Evolutionary conservation across 305 asterid genomes (phyloP), one percentile per base, ranked within the genome.

Genomic region (Plantago coronopus): DNA sequence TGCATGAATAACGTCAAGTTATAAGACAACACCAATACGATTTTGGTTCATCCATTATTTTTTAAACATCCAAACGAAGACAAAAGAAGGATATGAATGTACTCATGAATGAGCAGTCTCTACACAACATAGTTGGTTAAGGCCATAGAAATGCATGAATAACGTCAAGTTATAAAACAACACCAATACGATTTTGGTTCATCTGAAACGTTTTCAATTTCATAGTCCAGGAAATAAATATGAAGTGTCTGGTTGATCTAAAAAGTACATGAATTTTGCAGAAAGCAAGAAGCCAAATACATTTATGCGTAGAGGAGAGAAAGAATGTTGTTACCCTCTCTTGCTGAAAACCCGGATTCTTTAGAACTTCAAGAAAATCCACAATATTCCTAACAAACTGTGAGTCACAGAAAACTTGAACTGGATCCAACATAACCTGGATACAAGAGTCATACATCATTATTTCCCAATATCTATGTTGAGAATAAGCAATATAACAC

Each of bases 341-440:
- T 66, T 82, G 79, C 66, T 81, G 96, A 79, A 78, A 85, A 69
- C 80, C 74, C 72, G 78, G 58, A 60, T 65, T 69, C 40, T 64
- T 79, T 64, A 82, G 67, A 72, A 78, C 78, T 60, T 65, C 63
- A 56, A 78, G 72, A 77, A 83, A 83, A 59, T 63, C 84, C 79
- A 74, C 23, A 48, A 85, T 67, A 73, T 80, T 81, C 81, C 78
- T 80, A 67, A 93, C 54, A 74, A 84, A 85, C 49, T 75, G 76
- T 45, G 72, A 55, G 69, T 93, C 91, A 66, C 86, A 85, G 53
- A 72, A 72, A 56, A 87, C 64, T 71, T 78, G 82, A 66, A 82
- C 53, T 55, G 97, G 85, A 74, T 77, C 74, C 51, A 89, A 72
- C 45, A 68, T 69, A 66, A 81, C 84, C 98, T 93, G 86, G 17